These are phyloP conservation scores for Pterulicium gracile DNA, from an alignment of 1,284 basidiomycete genomes.

Conservation along the genomic window DNA sequence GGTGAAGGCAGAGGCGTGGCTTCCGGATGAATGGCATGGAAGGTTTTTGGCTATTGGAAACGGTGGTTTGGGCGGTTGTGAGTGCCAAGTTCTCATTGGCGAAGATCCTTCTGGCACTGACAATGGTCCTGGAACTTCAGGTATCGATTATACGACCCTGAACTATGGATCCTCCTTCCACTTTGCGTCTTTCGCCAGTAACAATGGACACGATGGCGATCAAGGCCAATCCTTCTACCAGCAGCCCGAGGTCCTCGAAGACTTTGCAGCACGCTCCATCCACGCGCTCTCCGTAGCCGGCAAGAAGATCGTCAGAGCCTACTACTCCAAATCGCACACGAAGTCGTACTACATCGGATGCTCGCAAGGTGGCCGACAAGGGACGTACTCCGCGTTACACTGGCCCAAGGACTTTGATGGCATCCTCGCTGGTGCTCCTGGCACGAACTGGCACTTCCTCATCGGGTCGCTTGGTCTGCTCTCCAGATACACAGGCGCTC, in stretches of 20 bases:
- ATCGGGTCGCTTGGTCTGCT: constrained; percentile 8
- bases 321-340: constrained; percentile 12
- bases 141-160: constrained; percentile 16
- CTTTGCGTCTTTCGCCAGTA: constrained; percentile 15
- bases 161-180: constrained; percentile 15
- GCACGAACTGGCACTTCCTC: constrained; percentile 14
- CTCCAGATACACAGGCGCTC: constrained; percentile 6
- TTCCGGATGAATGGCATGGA: constrained; percentile 14
- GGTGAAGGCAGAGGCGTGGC: constrained; percentile 12
- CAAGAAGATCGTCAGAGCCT: constrained; percentile 15
- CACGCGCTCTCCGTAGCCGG: constrained; percentile 16
- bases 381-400: constrained; percentile 13
- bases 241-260: constrained; percentile 16
- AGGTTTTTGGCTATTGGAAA: constrained; percentile 15
- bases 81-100: too few relatives aligned
- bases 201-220: constrained; percentile 20
- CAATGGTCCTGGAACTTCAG: constrained; percentile 11
- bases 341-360: constrained; percentile 20
- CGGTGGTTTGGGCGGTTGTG: constrained; percentile 16
- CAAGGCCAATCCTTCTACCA: constrained; percentile 13
- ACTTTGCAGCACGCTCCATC: constrained; percentile 18
- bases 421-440: constrained; percentile 21
- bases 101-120: background rate
- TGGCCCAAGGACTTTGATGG: constrained; percentile 23
- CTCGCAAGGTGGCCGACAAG: constrained; percentile 20